Base-by-base conservation (phyloP, 179 eudicot genomes). In the Vitellaria paradoxa region DNA sequence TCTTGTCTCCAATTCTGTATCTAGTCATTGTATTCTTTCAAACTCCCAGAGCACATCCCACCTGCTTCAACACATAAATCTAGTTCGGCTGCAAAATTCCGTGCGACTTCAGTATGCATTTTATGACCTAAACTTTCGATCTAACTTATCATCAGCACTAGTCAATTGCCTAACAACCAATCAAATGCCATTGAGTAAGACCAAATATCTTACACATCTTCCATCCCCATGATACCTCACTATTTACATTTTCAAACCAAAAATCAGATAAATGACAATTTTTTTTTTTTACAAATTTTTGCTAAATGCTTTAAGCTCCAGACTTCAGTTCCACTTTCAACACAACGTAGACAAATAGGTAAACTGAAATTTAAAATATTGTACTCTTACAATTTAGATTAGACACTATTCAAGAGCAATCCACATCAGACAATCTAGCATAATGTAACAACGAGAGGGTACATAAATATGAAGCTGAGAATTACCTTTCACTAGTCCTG, bases 401-500 rank as follows among this genome's bases (percentile, higher is more conserved):
- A 30, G n/a, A 45, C 18, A 65, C 46, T 3, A 65, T 6, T 5
- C 68, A 11, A 65, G 68, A 26, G 30, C 37, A 30, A 65, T 11
- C n/a, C 46, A 65, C 14, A 23, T 49, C n/a, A 24, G 21, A 73
- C 10, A 37, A 57, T 5, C n/a, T 57, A 56, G 47, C 24, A 65
- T 57, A 21, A 55, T n/a, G 17, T 37, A 55, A 55, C 37, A 30
- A 30, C 37, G 2, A 30, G 37, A 30, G 37, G 37, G 37, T 30
- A 30, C 3, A 61, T 14, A 23, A 5, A 10, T 3, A 63, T 10
- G 5, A 4, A 63, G 14, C 37, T 30, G 14, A 50, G 20, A 46
- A 59, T 59, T 89, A 96, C 99, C 99, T 91, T 75, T 93, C 99
- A 82, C 97, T 96, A 20, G 99, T 96, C 88, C 99, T 86, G 83